Evolutionary conservation across 768 basidiomycete genomes (phyloP), one percentile per base, ranked within the genome.

Genomic region (Panus rudis): DNA sequence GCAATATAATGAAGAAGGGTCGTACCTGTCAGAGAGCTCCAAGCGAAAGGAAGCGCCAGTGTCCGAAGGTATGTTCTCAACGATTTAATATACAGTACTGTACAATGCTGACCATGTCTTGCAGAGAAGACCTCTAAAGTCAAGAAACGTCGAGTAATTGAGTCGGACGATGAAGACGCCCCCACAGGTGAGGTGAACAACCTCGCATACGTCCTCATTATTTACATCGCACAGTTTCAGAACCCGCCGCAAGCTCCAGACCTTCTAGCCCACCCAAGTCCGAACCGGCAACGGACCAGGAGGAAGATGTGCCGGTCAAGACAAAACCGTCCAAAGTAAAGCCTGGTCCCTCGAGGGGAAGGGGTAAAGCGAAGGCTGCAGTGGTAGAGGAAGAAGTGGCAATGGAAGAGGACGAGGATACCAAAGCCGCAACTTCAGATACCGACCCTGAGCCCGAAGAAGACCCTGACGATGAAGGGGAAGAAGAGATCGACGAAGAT

Each of bases 401-500:
- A n/a, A 47, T 45, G 17, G 42, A 37, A 32, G 44, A 37, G 7
- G 34, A 45, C 27, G 40, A 47, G 41, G 38, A 23, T 20, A 20
- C 23, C 21, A n/a, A n/a, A n/a, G n/a, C n/a, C n/a, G n/a, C n/a
- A n/a, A n/a, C n/a, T n/a, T n/a, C n/a, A 11, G 40, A 39, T 11
- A 19, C 41, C 17, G 57, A 54, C 5, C n/a, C 33, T 7, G 33
- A 35, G 33, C 33, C 33, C 10, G 33, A 35, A 20, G 49, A 51
- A 30, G 42, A 43, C 8, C 37, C 37, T 5, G 19, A 12, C 13
- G 53, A 61, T 48, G 52, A 57, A 41, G 53, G 63, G 49, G 49
- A 54, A 46, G 69, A 68, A 12, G 70, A 67, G 20, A 56, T 59
- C 30, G 63, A 63, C 2, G 67, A 66, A 21, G 70, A 71, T 16